A percentile compares a stretch with the other conserved stretches of the same genome.
Evolutionary conservation across 192 early-diverging fungal species (phyloP).

Genomic region (Physocladia obscura): DNA sequence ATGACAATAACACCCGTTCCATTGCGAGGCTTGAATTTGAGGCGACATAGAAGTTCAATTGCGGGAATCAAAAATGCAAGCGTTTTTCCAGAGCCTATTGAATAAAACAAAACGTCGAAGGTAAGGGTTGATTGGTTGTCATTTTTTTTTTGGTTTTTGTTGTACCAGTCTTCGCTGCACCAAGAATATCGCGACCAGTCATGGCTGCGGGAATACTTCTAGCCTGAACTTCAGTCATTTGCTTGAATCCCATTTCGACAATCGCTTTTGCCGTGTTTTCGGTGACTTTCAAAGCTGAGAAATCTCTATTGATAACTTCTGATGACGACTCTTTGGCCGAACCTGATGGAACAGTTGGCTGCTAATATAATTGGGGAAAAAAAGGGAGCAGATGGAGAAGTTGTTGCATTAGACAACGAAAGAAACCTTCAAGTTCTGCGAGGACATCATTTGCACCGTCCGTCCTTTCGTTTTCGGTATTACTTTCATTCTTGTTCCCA

Average conservation of each 20-base stretch:
- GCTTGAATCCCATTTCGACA: constrained; percentile 84
- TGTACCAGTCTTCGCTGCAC: constrained; percentile 97
- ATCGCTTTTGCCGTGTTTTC: constrained; percentile 80
- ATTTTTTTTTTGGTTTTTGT: not conserved
- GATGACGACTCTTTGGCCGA: constrained; percentile 9
- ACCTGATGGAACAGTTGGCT: not conserved
- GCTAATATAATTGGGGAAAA: no score
- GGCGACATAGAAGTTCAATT: constrained; percentile 81
- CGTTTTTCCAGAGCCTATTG: constrained; percentile 60
- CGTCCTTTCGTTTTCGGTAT: not conserved
- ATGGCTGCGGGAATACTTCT: constrained; percentile 90
- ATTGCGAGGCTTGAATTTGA: constrained; percentile 95
- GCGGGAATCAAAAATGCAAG: constrained; percentile 95
- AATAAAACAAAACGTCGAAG: not conserved
- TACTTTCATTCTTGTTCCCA: not conserved
- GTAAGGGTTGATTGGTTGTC: not conserved
- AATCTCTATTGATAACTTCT: constrained; percentile 54
- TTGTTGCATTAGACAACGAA: not conserved
- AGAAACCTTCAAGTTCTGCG: constrained; percentile 14
- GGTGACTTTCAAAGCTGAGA: constrained; percentile 74
- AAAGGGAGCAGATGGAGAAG: no score
- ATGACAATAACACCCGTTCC: constrained; percentile 93
- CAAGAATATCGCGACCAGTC: constrained; percentile 95
- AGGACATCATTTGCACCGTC: not conserved
- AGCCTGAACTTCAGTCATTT: constrained; percentile 98